Evolutionary conservation across 768 basidiomycete genomes (phyloP).

Genomic region (Mycena vitilis): DNA sequence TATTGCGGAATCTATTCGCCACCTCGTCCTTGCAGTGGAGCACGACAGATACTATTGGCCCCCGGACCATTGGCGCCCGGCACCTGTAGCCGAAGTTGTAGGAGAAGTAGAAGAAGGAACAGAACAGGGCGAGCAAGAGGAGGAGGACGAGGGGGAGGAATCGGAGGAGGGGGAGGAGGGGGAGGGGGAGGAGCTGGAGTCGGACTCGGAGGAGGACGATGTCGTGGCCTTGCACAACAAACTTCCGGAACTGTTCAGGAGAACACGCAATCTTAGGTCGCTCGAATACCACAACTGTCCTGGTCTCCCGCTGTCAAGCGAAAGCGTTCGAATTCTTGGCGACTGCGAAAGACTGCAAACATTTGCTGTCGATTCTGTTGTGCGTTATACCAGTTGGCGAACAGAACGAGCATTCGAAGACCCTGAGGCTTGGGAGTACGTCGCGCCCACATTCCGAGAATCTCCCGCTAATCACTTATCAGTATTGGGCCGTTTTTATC

Average conservation of each 20-base stretch:
- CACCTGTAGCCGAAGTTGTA: neutral
- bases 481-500: conserved; percentile 29
- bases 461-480: neutral
- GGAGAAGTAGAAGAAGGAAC: neutral
- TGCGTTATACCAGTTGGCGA: neutral
- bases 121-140: neutral
- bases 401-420: neutral
- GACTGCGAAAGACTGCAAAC: conserved; percentile 13
- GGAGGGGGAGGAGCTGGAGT: neutral
- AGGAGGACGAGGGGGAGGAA: neutral
- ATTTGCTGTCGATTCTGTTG: conserved; percentile 22
- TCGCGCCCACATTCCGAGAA: neutral
- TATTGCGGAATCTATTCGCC: conserved; percentile 8
- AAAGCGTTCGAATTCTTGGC: conserved; percentile 14
- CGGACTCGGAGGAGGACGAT: neutral
- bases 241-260: conserved; percentile 25
- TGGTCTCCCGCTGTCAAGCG: conserved; percentile 21
- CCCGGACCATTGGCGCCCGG: neutral
- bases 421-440: conserved; percentile 26
- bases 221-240: conserved; percentile 15
- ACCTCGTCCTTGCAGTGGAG: conserved; percentile 20
- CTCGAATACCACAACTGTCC: conserved; percentile 33
- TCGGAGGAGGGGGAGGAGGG: neutral
- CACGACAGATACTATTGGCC: conserved; percentile 1
- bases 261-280: conserved; percentile 19